A percentile compares a stretch with the other conserved stretches of the same genome.
Evolutionary conservation across 305 asterid genomes (phyloP).

Genomic region (Coffea humblotiana): DNA sequence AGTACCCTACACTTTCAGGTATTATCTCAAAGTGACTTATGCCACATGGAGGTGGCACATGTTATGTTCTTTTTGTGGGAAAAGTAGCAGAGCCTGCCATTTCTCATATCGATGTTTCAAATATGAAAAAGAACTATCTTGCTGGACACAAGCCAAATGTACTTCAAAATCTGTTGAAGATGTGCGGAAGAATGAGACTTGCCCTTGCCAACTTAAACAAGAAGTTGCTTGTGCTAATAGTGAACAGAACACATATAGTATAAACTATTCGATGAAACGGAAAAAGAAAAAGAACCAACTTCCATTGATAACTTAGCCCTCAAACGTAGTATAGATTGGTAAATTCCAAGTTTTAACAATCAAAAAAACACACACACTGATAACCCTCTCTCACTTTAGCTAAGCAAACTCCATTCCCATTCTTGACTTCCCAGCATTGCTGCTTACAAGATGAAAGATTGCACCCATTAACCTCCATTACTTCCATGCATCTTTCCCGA

Average conservation of each 20-base stretch:
- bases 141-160: too few species aligned
- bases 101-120: too few species aligned
- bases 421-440: conserved; percentile 17
- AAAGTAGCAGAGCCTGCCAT: too few species aligned
- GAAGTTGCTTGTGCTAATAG: not conserved
- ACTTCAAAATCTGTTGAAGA: too few species aligned
- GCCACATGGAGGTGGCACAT: too few species aligned
- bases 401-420: conserved; percentile 18
- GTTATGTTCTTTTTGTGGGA: too few species aligned
- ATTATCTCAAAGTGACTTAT: too few species aligned
- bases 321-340: not conserved
- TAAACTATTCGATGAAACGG: not conserved
- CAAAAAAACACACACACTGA: conserved; percentile 11
- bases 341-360: not conserved
- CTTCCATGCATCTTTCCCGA: conserved; percentile 19
- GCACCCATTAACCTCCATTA: conserved; percentile 15
- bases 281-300: not conserved
- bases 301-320: not conserved
- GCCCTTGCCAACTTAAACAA: too few species aligned
- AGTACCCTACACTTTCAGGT: too few species aligned
- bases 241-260: not conserved
- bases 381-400: conserved; percentile 7
- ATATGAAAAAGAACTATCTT: too few species aligned
- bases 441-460: conserved; percentile 7
- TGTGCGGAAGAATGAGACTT: too few species aligned